Evolutionary conservation across 2,329 filamentous ascomycete species (phyloP).

Genomic region (Claviceps maximensis): DNA sequence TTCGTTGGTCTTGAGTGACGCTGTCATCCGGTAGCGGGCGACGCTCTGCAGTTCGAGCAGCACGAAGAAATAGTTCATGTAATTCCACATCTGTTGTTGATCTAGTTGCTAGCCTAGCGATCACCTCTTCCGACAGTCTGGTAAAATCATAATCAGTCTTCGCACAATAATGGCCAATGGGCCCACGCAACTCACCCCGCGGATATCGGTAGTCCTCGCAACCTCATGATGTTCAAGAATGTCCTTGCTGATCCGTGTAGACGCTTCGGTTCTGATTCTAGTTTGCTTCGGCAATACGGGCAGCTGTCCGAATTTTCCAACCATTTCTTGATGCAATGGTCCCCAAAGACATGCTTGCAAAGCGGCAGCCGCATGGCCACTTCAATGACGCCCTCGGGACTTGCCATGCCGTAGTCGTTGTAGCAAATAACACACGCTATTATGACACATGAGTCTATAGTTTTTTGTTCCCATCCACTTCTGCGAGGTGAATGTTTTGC

Average conservation of each 20-base stretch:
- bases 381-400: slow-evolving; percentile 45
- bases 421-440: slow-evolving; percentile 52
- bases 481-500: not conserved
- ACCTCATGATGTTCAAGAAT: slow-evolving; percentile 20
- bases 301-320: slow-evolving; percentile 49
- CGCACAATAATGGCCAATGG: not conserved
- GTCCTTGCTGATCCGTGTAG: slow-evolving; percentile 11
- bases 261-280: slow-evolving; percentile 34
- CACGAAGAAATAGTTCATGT: slow-evolving; percentile 8
- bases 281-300: slow-evolving; percentile 50
- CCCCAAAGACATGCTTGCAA: slow-evolving; percentile 52
- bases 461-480: not conserved
- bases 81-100: slow-evolving; percentile 8
- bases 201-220: slow-evolving; percentile 12
- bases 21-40: slow-evolving; percentile 17
- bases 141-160: not conserved
- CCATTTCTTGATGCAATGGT: slow-evolving; percentile 53
- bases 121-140: slow-evolving; percentile 11
- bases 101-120: slow-evolving; percentile 8
- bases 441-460: not conserved
- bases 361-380: slow-evolving; percentile 43
- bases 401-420: slow-evolving; percentile 43
- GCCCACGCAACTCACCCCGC: slow-evolving; percentile 9
- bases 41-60: slow-evolving; percentile 10
- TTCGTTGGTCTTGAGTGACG: slow-evolving; percentile 14